A percentile compares a stretch with the other conserved stretches of the same genome.
Conservation (phyloP, 2,329 filamentous ascomycete species). For the Xylariaceae sp. region DNA sequence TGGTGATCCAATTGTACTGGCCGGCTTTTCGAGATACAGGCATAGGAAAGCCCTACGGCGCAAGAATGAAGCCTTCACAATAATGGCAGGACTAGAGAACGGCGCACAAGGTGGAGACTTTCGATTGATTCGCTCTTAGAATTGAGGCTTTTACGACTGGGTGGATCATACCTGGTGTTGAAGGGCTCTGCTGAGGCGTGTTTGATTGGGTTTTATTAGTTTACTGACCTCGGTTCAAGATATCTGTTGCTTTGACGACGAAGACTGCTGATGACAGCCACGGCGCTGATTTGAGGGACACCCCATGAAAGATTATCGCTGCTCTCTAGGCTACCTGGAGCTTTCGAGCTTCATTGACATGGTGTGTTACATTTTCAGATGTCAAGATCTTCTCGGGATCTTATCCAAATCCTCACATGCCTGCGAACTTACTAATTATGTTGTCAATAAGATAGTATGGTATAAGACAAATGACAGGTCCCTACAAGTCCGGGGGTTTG, state of each 20-base stretch:
- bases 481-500: neutral
- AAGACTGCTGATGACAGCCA: conserved; percentile 8
- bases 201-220: conserved; percentile 9
- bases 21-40: conserved; percentile 13
- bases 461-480: neutral
- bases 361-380: conserved; percentile 10
- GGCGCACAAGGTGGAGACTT: conserved; percentile 9
- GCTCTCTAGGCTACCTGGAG: neutral
- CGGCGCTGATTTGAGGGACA: conserved; percentile 6
- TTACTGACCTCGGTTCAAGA: neutral
- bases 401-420: neutral
- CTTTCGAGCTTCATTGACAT: conserved; percentile 9
- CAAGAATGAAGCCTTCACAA: conserved; percentile 7
- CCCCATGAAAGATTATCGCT: conserved; percentile 7
- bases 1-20: conserved; percentile 1
- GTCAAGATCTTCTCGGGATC: neutral
- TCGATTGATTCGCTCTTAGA: conserved; percentile 3
- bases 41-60: conserved; percentile 15
- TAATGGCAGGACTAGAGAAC: conserved; percentile 13
- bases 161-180: conserved; percentile 7
- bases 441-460: neutral
- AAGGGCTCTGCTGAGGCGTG: conserved; percentile 3
- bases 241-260: conserved; percentile 2
- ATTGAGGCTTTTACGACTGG: conserved; percentile 4
- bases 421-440: neutral